These are phyloP conservation scores for Globisporangium irregulare DNA, from an alignment of 352 stramenopile species.

Conservation along the genomic window DNA sequence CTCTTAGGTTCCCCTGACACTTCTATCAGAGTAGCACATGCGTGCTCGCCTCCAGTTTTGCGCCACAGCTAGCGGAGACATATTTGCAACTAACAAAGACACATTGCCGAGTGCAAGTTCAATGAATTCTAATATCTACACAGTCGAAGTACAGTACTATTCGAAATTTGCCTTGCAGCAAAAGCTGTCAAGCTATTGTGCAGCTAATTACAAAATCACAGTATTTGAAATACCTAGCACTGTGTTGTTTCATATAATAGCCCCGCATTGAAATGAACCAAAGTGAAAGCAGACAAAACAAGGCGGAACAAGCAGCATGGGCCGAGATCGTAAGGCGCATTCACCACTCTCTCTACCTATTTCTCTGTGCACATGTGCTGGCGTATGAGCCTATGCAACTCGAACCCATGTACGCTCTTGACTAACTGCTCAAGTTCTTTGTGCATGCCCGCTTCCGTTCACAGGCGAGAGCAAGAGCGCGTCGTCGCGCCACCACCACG, in stretches of 20 bases:
- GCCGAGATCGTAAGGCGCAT: not conserved
- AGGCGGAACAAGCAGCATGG: not conserved
- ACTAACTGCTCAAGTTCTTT: not conserved
- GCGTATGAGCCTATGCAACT: not conserved
- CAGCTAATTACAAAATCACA: too few relatives aligned
- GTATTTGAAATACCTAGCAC: not conserved
- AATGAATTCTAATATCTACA: too few relatives aligned
- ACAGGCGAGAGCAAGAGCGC: conserved; percentile 16
- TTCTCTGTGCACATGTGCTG: not conserved
- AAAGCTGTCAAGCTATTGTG: too few relatives aligned
- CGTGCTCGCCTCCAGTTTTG: too few relatives aligned
- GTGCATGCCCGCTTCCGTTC: not conserved
- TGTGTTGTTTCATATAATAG: not conserved
- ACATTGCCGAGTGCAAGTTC: too few relatives aligned
- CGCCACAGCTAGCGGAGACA: too few relatives aligned
- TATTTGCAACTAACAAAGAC: too few relatives aligned
- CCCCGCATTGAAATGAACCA: not conserved
- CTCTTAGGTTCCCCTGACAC: too few relatives aligned
- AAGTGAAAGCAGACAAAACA: not conserved
- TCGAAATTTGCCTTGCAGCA: too few relatives aligned
- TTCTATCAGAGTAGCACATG: too few relatives aligned
- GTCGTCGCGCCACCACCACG: conserved; percentile 15
- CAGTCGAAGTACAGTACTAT: too few relatives aligned
- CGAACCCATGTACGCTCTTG: not conserved
- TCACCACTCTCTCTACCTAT: not conserved